A percentile compares a stretch with the other conserved stretches of the same genome.
Conservation (phyloP, 306 rosid genomes). For the Heteromeles arbutifolia region DNA sequence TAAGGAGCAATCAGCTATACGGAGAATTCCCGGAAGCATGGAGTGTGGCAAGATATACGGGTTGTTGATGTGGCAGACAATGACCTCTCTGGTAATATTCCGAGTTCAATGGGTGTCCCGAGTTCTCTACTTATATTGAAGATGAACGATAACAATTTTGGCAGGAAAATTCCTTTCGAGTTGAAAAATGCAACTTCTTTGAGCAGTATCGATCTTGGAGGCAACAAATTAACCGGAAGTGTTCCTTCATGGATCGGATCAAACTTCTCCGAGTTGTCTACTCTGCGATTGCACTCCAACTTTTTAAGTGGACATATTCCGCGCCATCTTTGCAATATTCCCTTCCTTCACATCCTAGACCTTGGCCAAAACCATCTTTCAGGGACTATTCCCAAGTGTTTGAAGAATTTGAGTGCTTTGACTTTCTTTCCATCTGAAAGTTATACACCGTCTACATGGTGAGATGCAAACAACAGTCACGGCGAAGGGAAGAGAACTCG, state of each 20-base stretch:
- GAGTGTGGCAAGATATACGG: neutral
- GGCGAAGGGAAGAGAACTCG: neutral
- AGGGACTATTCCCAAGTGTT: neutral
- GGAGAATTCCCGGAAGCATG: neutral
- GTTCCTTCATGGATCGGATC: neutral
- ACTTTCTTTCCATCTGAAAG: rapidly evolving
- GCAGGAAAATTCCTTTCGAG: neutral
- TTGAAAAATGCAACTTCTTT: neutral
- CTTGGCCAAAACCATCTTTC: neutral
- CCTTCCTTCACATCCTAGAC: neutral
- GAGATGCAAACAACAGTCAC: neutral
- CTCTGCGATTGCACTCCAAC: neutral
- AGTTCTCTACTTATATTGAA: neutral
- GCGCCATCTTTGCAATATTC: neutral
- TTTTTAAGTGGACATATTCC: neutral
- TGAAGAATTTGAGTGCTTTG: neutral
- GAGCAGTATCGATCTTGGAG: neutral
- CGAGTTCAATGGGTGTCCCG: neutral
- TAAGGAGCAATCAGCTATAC: neutral
- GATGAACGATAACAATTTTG: neutral
- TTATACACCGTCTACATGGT: too few species aligned
- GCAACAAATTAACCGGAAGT: neutral
- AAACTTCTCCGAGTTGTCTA: rapidly evolving
- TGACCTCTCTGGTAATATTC: neutral
- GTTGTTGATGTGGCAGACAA: neutral